Conservation (phyloP, 2,329 filamentous ascomycete genomes). For the Pyrenochaeta sp. region DNA sequence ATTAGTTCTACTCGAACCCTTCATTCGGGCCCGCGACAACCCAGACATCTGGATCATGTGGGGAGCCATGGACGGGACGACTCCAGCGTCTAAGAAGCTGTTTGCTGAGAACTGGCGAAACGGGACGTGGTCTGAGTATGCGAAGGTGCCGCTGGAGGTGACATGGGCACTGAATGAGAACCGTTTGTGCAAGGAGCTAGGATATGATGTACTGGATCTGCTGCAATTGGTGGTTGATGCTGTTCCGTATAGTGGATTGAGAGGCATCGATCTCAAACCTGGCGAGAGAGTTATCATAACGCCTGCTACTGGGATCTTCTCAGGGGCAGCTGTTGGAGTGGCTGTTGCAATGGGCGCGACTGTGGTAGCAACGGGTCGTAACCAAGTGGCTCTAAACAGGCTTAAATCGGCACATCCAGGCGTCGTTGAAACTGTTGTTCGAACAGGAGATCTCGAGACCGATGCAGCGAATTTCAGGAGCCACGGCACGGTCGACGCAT, state of each 20-base stretch:
- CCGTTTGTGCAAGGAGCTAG: conserved; percentile 34
- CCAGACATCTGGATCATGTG: conserved; percentile 30
- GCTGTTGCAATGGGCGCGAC: conserved; percentile 4
- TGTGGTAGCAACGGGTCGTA: neutral
- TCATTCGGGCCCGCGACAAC: conserved; percentile 48
- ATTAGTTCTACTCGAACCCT: conserved; percentile 46
- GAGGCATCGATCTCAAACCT: conserved; percentile 1
- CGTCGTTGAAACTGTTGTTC: neutral
- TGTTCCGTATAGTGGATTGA: conserved; percentile 2
- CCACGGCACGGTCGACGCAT: neutral
- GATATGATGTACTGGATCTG: conserved; percentile 18
- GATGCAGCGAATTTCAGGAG: neutral
- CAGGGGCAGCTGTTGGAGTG: neutral
- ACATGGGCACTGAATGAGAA: conserved; percentile 41
- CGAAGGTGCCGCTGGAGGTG: conserved; percentile 47
- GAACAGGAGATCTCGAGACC: neutral
- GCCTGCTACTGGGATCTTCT: conserved; percentile 9
- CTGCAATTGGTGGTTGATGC: neutral
- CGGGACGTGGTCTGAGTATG: conserved; percentile 45
- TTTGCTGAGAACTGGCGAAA: conserved; percentile 48
- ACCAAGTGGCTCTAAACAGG: neutral
- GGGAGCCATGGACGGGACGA: conserved; percentile 37
- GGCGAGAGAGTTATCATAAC: conserved; percentile 6
- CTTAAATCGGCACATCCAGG: neutral
- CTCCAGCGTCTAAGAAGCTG: conserved; percentile 18